Evolutionary conservation across 202 grass and related monocot genomes (phyloP).

Genomic region (Brachypodium distachyon): DNA sequence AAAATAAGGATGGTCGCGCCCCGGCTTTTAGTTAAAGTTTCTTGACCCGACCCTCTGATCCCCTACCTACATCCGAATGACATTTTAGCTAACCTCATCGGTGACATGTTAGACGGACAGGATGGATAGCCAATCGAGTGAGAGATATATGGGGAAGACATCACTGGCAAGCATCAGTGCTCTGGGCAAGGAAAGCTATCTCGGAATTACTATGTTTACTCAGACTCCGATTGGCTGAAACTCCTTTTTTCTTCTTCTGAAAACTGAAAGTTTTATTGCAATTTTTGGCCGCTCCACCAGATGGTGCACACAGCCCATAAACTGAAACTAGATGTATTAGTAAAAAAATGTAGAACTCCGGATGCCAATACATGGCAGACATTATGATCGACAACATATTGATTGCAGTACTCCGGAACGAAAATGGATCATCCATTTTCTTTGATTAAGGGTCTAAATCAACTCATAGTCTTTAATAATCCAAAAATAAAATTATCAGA

Average conservation of each 20-base stretch:
- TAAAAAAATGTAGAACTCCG: too few species aligned
- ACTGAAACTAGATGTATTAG: too few species aligned
- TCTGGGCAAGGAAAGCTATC: neutral
- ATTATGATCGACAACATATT: too few species aligned
- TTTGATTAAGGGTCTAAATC: too few species aligned
- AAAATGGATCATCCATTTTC: too few species aligned
- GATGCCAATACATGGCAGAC: too few species aligned
- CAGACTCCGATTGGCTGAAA: neutral
- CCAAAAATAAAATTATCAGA: too few species aligned
- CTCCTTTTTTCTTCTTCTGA: neutral
- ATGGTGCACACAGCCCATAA: too few species aligned
- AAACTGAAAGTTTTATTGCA: too few species aligned
- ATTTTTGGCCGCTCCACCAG: too few species aligned
- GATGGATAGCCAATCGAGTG: neutral
- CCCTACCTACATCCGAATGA: conserved; percentile 26
- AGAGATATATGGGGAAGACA: conserved; percentile 4
- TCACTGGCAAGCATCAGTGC: neutral
- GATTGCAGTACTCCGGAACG: too few species aligned
- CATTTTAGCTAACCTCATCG: conserved; percentile 30
- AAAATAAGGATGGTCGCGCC: neutral
- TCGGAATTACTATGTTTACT: neutral
- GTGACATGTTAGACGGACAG: neutral
- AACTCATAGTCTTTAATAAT: too few species aligned
- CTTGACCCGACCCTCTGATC: conserved; percentile 9
- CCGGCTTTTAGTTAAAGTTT: conserved; percentile 5